phyloP scores from a whole-genome alignment of 208 protist species.

The Leishmania tropica region DNA sequence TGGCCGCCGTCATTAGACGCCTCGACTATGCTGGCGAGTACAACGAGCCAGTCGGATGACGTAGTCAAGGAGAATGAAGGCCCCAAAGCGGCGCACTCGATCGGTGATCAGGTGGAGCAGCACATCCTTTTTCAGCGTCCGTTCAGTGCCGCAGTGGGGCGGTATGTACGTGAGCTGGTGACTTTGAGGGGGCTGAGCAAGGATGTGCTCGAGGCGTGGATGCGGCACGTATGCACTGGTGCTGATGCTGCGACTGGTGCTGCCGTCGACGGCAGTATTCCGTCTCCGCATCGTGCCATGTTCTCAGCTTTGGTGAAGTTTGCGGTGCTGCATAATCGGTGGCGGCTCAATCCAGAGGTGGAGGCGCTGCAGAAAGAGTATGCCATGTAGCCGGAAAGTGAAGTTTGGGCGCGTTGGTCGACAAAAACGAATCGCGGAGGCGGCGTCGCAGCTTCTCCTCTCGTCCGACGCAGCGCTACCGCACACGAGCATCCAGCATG shows the following conservation, averaged over 20 bases:
- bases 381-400: not conserved
- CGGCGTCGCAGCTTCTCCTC: not conserved
- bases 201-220: constrained; percentile 45
- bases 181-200: constrained; percentile 30
- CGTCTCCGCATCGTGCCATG: constrained; percentile 23
- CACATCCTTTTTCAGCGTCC: constrained; percentile 35
- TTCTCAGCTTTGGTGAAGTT: constrained; percentile 56
- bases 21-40: not conserved
- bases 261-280: not conserved
- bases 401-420: not conserved
- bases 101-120: constrained; percentile 34
- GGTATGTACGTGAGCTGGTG: constrained; percentile 64
- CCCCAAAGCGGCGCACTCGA: not conserved
- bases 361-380: constrained; percentile 22
- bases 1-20: constrained; percentile 16
- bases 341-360: constrained; percentile 25
- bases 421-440: not conserved
- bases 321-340: constrained; percentile 33
- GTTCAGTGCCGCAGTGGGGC: constrained; percentile 48
- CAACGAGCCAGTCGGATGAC: not conserved
- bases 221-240: constrained; percentile 25
- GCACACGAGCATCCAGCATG: not conserved
- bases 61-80: not conserved
- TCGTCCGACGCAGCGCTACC: not conserved
- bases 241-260: not conserved